Percentiles rank a stretch among this genome's conserved stretches.
These are phyloP conservation scores for Clavaria fumosa DNA, from an alignment of 768 basidiomycete genomes.

Conservation along the genomic window DNA sequence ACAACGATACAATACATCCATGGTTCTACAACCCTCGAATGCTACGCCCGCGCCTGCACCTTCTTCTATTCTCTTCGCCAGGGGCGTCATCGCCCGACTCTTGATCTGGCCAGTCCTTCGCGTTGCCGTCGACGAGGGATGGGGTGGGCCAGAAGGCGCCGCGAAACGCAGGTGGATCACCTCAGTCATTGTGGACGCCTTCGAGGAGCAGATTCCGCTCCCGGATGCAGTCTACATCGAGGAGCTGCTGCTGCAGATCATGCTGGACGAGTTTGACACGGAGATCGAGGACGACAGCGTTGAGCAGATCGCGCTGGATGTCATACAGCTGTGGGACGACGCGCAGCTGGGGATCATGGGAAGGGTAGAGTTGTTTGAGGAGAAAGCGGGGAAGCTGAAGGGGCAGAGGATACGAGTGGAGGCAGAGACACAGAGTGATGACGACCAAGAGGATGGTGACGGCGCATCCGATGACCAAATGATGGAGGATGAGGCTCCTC, in stretches of 20 bases:
- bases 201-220: slow-evolving; percentile 36
- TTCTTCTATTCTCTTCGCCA: slow-evolving; percentile 60
- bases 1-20: no score
- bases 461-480: slow-evolving; percentile 28
- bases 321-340: slow-evolving; percentile 54
- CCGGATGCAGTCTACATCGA: slow-evolving; percentile 67
- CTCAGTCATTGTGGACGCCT: slow-evolving; percentile 63
- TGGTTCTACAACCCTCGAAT: no score
- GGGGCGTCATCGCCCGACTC: slow-evolving; percentile 72
- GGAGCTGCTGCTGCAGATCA: slow-evolving; percentile 64
- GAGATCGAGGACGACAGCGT: slow-evolving; percentile 76
- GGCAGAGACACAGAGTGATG: slow-evolving; percentile 24
- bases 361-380: slow-evolving; percentile 46
- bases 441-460: slow-evolving; percentile 32
- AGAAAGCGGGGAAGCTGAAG: slow-evolving; percentile 37
- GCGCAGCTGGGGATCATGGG: slow-evolving; percentile 29
- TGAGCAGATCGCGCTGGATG: slow-evolving; percentile 53
- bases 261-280: slow-evolving; percentile 80
- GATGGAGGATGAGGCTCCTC: slow-evolving; percentile 40
- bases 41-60: slow-evolving; percentile 23
- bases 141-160: slow-evolving; percentile 65
- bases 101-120: slow-evolving; percentile 75
- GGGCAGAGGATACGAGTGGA: slow-evolving; percentile 41
- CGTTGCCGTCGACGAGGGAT: slow-evolving; percentile 69
- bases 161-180: slow-evolving; percentile 79